phyloP scores from a whole-genome alignment of 495 filamentous ascomycete species.

The Astrocystis sublimbata region DNA sequence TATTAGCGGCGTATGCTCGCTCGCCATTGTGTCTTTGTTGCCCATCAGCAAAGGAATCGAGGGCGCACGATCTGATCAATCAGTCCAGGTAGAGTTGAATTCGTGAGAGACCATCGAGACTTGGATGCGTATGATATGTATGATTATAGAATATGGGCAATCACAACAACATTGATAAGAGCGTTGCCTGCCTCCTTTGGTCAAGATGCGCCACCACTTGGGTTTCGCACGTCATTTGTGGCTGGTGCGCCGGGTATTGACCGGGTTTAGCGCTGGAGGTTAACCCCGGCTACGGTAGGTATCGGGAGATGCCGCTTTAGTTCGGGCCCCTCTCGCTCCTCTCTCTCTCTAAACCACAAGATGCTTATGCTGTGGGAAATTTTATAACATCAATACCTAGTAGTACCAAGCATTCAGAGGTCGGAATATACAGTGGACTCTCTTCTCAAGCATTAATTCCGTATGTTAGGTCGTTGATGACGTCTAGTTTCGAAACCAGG shows the following conservation, averaged over 20 bases:
- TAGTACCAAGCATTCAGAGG: no score
- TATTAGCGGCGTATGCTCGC: conserved; percentile 64
- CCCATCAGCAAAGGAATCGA: not conserved
- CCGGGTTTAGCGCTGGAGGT: not conserved
- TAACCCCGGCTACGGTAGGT: no score
- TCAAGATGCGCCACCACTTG: not conserved
- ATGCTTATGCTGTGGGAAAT: no score
- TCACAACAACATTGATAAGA: not conserved
- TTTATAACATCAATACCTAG: no score
- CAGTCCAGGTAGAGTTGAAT: not conserved
- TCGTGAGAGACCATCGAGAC: not conserved
- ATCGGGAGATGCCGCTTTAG: not conserved
- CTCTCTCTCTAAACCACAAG: not conserved
- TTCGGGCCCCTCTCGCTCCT: not conserved
- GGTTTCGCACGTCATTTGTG: not conserved
- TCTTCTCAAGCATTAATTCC: no score
- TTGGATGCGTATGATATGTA: not conserved
- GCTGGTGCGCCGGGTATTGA: no score
- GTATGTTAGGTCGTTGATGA: no score
- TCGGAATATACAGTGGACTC: no score
- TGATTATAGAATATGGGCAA: not conserved
- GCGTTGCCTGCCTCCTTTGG: not conserved
- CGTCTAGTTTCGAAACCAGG: no score
- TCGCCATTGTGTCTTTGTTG: conserved; percentile 44
- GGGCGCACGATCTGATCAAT: not conserved